Evolutionary conservation across 371 early-diverging fungal genomes (phyloP).

Genomic region (Nosema bombycis): DNA sequence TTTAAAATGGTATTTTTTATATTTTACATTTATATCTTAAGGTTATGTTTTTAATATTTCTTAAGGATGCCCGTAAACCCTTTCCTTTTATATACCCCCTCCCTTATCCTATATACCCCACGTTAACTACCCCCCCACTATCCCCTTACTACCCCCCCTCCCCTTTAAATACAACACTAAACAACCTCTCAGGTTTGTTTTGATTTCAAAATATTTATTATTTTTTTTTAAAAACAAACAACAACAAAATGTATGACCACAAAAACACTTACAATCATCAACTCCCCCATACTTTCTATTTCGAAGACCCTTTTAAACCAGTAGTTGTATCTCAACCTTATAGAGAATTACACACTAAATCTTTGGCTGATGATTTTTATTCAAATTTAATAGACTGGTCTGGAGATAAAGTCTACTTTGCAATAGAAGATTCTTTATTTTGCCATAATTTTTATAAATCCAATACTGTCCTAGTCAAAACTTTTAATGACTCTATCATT

Average conservation of each 20-base stretch:
- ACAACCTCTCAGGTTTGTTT: too few relatives aligned
- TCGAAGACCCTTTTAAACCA: background rate
- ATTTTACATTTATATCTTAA: too few relatives aligned
- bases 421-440: slow-evolving; percentile 54
- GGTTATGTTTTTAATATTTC: too few relatives aligned
- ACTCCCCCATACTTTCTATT: background rate
- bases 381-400: slow-evolving; percentile 65
- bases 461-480: slow-evolving; percentile 38
- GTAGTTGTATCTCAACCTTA: slow-evolving; percentile 26
- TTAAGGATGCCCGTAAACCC: too few relatives aligned
- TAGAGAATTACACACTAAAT: slow-evolving; percentile 37
- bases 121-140: too few relatives aligned
- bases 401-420: slow-evolving; percentile 58
- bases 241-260: background rate
- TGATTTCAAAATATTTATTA: too few relatives aligned
- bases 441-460: slow-evolving; percentile 58
- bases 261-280: slow-evolving; percentile 6
- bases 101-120: too few relatives aligned
- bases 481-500: slow-evolving; percentile 33
- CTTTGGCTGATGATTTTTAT: slow-evolving; percentile 66
- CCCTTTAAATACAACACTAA: too few relatives aligned
- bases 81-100: too few relatives aligned
- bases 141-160: too few relatives aligned
- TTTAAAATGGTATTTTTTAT: too few relatives aligned
- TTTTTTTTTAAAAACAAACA: background rate